phyloP scores from a whole-genome alignment of 305 asterid species.

The Striga hermonthica region DNA sequence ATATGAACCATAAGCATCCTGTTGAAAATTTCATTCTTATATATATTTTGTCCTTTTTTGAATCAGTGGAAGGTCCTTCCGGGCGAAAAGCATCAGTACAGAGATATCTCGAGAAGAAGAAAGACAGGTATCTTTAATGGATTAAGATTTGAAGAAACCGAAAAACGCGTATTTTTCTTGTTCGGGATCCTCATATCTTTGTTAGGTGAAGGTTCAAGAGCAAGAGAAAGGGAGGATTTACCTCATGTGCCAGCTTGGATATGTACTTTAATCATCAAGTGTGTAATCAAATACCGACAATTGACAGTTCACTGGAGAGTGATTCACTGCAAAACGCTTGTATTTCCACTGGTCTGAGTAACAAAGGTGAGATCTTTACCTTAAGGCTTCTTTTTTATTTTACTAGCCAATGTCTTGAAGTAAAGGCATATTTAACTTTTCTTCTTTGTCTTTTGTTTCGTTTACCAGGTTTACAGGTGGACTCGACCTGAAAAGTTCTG shows the following conservation, averaged over 20 bases:
- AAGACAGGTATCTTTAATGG: conserved; percentile 47
- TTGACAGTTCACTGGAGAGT: conserved; percentile 44
- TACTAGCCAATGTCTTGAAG: neutral
- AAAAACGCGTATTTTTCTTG: conserved; percentile 29
- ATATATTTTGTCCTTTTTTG: conserved; percentile 13
- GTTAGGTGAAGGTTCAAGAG: conserved; percentile 71
- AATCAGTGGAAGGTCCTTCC: conserved; percentile 46
- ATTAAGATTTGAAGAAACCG: conserved; percentile 18
- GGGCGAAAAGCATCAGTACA: conserved; percentile 62
- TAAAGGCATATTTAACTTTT: no score
- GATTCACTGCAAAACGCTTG: conserved; percentile 42
- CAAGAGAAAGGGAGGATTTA: conserved; percentile 50
- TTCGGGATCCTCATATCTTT: conserved; percentile 41
- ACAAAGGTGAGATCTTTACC: conserved; percentile 45
- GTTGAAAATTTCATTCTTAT: no score
- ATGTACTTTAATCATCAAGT: conserved; percentile 35
- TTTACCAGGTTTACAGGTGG: conserved; percentile 41
- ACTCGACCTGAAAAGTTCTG: conserved; percentile 10
- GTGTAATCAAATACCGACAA: no score
- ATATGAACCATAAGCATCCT: no score
- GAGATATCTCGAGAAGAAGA: conserved; percentile 64
- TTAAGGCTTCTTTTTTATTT: neutral
- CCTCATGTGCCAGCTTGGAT: conserved; percentile 44
- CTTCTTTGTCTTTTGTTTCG: neutral
- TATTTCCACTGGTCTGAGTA: conserved; percentile 44